phyloP scores from a whole-genome alignment of 2,329 filamentous ascomycete genomes.

The Xylaria arbuscula region DNA sequence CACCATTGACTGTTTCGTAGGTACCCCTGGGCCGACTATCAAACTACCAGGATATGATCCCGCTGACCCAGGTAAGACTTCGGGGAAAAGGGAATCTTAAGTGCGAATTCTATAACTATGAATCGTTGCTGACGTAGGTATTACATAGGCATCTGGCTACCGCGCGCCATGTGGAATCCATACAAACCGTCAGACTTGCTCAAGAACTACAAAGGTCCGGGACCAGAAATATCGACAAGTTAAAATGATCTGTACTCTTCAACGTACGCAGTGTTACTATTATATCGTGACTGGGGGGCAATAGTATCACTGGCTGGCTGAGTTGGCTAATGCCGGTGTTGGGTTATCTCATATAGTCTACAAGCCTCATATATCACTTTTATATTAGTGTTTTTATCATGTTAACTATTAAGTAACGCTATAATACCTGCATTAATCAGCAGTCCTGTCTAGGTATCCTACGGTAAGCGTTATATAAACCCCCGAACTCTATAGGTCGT shows the following conservation, averaged over 20 bases:
- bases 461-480: too few species aligned
- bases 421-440: too few species aligned
- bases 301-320: too few species aligned
- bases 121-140: slow-evolving; percentile 5
- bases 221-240: slow-evolving; percentile 18
- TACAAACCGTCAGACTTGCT: slow-evolving; percentile 21
- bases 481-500: too few species aligned
- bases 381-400: too few species aligned
- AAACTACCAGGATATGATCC: slow-evolving; percentile 24
- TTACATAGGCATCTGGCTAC: slow-evolving; percentile 19
- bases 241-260: slow-evolving; percentile 12
- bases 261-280: background rate
- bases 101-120: background rate
- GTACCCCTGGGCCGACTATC: slow-evolving; percentile 18
- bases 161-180: slow-evolving; percentile 17
- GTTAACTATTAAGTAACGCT: too few species aligned
- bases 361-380: too few species aligned
- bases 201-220: slow-evolving; percentile 24
- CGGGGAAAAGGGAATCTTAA: background rate
- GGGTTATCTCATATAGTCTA: too few species aligned
- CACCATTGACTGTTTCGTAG: slow-evolving; percentile 5
- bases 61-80: slow-evolving; percentile 21
- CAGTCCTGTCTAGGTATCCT: too few species aligned
- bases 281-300: background rate
- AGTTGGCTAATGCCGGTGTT: too few species aligned